Evolutionary conservation across 306 rosid genomes (phyloP), one percentile per base, ranked within the genome.

Genomic region (Biancaea sappan): DNA sequence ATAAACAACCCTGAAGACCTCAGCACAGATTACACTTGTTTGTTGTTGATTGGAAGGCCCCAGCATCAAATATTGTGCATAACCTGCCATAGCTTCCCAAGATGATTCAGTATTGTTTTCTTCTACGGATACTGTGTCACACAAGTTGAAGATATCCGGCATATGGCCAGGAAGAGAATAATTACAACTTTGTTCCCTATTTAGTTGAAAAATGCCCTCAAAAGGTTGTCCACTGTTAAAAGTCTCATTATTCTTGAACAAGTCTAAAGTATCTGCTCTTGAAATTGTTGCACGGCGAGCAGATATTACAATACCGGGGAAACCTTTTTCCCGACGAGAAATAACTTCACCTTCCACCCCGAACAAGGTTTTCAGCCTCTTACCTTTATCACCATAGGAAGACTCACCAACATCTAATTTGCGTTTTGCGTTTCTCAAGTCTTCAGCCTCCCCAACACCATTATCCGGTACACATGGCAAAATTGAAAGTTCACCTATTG

Each of bases 241-340:
- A 72, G 64, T 52, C 56, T 82, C 81, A 60, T 84, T 66, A 47
- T 78, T 89, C 70, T 59, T 75, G 62, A 87, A 84, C 75, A 90
- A 74, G 41, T 89, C 86, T 76, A 91, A 54, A 73, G 83, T 79
- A 61, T 86, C 81, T 46, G 89, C 86, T 57, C 74, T 82, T 69
- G 92, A 73, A 68, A 92, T 74, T 80, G 79, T 66, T 28, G 83
- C 67, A 50, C 70, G 85, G 52, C 29, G 41, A 25, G 82, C 85
- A 64, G 92, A 85, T 70, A 90, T 80, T 73, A 68, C 37, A 57
- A 92, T 84, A 66, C 97, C 96, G 1, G 96, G 97, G 84, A 92
- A 94, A 79, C 99, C 99, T 84, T 94, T 92, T 78, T 94, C 99
- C 48, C 93, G 87, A 28, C 99, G 97, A 84, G 97, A 91, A 81